Conservation (phyloP, 805 yeast genomes). For the Starmerella potacharoeniae region DNA sequence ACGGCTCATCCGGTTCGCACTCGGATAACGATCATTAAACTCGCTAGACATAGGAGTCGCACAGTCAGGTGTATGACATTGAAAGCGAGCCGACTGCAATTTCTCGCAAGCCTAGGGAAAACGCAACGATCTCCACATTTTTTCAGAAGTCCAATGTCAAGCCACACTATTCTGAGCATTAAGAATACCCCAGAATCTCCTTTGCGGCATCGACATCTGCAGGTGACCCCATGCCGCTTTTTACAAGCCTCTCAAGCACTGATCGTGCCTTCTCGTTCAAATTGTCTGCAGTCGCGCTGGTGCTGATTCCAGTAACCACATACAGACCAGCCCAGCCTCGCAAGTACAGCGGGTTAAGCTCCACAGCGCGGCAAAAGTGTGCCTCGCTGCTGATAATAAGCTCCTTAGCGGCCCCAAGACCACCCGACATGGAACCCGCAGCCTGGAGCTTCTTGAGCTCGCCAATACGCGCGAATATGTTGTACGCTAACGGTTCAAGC, state of each 20-base stretch:
- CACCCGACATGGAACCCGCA: conserved; percentile 14
- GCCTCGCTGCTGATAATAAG: conserved; percentile 26
- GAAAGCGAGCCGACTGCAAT: too few relatives aligned
- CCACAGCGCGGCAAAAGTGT: conserved; percentile 59
- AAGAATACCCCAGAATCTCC: conserved; percentile 5
- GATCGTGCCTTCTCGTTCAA: conserved; percentile 32
- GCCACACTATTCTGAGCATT: too few relatives aligned
- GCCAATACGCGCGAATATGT: conserved; percentile 54
- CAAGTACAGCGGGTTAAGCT: conserved; percentile 55
- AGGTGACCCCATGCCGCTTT: conserved; percentile 25
- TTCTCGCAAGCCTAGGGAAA: too few relatives aligned
- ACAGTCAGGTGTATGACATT: too few relatives aligned
- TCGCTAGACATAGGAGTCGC: too few relatives aligned
- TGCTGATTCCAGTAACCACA: conserved; percentile 18
- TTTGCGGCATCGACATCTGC: conserved; percentile 34
- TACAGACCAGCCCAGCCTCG: conserved; percentile 68
- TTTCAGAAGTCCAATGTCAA: too few relatives aligned
- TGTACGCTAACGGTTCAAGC: conserved; percentile 57
- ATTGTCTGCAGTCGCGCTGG: conserved; percentile 12
- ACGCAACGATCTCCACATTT: too few relatives aligned
- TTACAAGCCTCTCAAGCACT: conserved; percentile 31
- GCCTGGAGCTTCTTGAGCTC: conserved; percentile 31
- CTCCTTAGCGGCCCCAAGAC: conserved; percentile 17
- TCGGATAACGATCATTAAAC: too few relatives aligned
- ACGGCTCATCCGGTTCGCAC: too few relatives aligned